Evolutionary conservation across 1,139 yeast genomes (phyloP), one percentile per base, ranked within the genome.

Genomic region (Meyerozyma athensensis): DNA sequence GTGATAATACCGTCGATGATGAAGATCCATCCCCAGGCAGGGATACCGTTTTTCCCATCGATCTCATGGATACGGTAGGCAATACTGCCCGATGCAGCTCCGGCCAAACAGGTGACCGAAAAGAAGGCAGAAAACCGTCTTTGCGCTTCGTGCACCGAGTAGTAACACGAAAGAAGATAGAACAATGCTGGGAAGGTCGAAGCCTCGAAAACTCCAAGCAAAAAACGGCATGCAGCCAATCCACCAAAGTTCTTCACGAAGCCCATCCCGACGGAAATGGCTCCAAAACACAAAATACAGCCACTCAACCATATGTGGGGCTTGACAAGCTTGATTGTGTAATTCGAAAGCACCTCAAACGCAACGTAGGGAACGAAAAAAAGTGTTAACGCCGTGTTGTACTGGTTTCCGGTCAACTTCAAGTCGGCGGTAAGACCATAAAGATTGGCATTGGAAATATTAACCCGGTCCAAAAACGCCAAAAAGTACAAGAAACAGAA

Each of bases 171-270:
- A 47, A 82, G 65, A 39, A 82, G 68, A 54, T 82, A 82, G 55
- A 83, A 81, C 47, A 84, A 76, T 14, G 86, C 81, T 1, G 89
- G 87, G 63, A 82, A 82, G 49, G 83, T 75, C 35, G 86, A 82
- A 34, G 82, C 72, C 58, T 82, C 90, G 41, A 77, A 69, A 36
- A 79, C 53, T 43, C 90, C 90, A 21, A 81, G 67, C 35, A 81
- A 62, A 44, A 81, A 72, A 43, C 90, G 72, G 40, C 85, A 76
- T 5, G 75, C 77, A 26, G 77, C 68, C 26, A 82, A 65, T 13
- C 74, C 78, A 21, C 80, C 79, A 49, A 72, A 81, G 47, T 62
- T 77, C 35, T 65, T 63, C 35, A 74, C 81, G 51, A 76, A 79
- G 1, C 86, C 89, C 68, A 79, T 76, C 33, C 83, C 83, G 42